Conservation (phyloP, 75 land plant species). For the Gnetum montanum region DNA sequence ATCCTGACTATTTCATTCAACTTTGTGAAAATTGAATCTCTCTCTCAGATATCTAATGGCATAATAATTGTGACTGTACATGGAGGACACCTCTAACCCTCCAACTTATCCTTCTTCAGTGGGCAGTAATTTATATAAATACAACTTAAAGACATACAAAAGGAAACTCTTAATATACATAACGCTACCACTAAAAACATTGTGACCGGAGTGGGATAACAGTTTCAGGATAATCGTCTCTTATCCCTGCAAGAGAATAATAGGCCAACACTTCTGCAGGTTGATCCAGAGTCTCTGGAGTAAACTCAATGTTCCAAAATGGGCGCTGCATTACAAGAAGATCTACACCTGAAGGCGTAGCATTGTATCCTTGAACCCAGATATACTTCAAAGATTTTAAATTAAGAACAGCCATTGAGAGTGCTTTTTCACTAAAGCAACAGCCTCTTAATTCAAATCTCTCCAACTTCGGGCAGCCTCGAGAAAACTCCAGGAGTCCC, state of each 20-base stretch:
- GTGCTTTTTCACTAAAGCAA: conserved; percentile 72
- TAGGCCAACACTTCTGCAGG: conserved; percentile 68
- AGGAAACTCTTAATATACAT: no score
- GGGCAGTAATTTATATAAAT: no score
- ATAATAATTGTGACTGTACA: no score
- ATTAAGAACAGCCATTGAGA: conserved; percentile 41
- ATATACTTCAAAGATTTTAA: conserved; percentile 68
- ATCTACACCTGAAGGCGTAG: conserved; percentile 27
- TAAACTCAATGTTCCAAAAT: conserved; percentile 65
- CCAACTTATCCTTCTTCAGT: no score
- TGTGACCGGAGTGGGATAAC: no score
- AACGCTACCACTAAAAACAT: no score
- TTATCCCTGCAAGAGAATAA: conserved; percentile 58
- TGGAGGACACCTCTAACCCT: no score
- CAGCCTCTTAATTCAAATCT: conserved; percentile 86
- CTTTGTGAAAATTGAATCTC: no score
- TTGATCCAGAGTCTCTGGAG: conserved; percentile 14
- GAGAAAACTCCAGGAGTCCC: conserved; percentile 53
- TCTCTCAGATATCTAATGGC: no score
- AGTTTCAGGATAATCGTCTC: conserved; percentile 47
- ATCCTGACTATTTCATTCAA: no score
- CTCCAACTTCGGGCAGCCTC: conserved; percentile 65
- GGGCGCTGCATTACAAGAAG: conserved; percentile 53
- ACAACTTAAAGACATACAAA: no score
- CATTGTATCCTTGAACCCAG: conserved; percentile 77